Evolutionary conservation across 2,329 filamentous ascomycete species (phyloP), one percentile per base, ranked within the genome.

Genomic region (Nemania sp.): DNA sequence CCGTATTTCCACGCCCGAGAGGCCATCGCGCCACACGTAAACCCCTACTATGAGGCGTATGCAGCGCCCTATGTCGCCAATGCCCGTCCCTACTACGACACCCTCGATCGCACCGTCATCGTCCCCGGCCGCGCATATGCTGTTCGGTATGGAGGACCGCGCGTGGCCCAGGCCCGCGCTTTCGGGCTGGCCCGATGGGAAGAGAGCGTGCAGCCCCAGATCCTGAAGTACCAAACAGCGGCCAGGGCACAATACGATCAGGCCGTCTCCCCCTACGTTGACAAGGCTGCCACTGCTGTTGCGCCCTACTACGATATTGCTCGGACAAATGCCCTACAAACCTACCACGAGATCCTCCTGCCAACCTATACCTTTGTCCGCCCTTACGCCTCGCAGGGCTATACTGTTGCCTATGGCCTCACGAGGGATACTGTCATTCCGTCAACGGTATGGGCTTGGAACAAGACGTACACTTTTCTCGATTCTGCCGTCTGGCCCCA

Each of bases 11-110:
- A 84, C 74, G 64, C 84, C 76, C 76, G 86, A 79, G 73, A 79
- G 17, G 67, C 75, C 52, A 76, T 92, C 55, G 74, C 83, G 22
- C 94, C 94, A 3, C 87, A 93, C 70, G 67, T 95, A 26, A 80
- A 86, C 64, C 93, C 92, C 2, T 96, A 95, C 73, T 97, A 97
- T 72, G 77, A 93, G 62, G 72, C 82, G 53, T 96, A 97, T 67
- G 87, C 90, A 20, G 88, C 87, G 5, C 90, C 91, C 2, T 94
- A 97, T 68, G 83, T 96, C 57, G 81, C 92, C 31, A 75, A 83
- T 44, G 86, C 82, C 30, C 84, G 82, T 56, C 93, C 93, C 1
- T 96, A 97, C 73, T 88, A 88, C 67, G 67, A 82, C 15, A 75
- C 75, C 0, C 71, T 84, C 42, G 78, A 88, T 60, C 81, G 85